Percentiles rank a stretch among this genome's conserved stretches.
phyloP scores from a whole-genome alignment of 2,329 filamentous ascomycete genomes.

The Clarireedia monteithiana region DNA sequence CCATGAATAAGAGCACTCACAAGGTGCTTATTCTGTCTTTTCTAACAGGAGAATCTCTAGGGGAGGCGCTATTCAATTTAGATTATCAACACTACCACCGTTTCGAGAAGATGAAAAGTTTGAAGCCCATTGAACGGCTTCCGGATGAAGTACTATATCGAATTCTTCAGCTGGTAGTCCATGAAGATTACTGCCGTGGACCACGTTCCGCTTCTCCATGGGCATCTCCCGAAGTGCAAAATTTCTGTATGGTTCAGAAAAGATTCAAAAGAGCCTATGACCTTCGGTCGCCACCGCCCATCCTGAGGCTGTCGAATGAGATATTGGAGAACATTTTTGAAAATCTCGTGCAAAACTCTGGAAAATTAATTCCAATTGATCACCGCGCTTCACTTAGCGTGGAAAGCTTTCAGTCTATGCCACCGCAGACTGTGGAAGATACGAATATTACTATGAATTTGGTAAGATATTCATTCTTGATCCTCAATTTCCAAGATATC shows the following conservation, averaged over 20 bases:
- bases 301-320: conserved; percentile 12
- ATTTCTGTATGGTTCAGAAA: conserved; percentile 7
- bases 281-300: conserved; percentile 11
- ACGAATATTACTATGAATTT: conserved; percentile 36
- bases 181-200: conserved; percentile 1
- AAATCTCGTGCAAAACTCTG: conserved; percentile 40
- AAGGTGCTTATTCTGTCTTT: neutral
- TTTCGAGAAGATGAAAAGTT: neutral
- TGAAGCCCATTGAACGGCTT: conserved; percentile 8
- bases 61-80: neutral
- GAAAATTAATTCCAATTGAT: conserved; percentile 41
- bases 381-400: conserved; percentile 43
- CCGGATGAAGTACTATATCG: conserved; percentile 10
- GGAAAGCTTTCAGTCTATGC: conserved; percentile 40
- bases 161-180: conserved; percentile 5
- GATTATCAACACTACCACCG: too few relatives aligned
- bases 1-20: too few relatives aligned
- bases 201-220: conserved; percentile 1
- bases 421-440: conserved; percentile 19
- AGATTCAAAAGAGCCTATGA: conserved; percentile 9
- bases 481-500: neutral
- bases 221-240: conserved; percentile 4
- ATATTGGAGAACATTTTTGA: conserved; percentile 13
- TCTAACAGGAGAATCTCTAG: neutral
- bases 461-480: conserved; percentile 5